Conservation (phyloP, 331 rosid species). For the Phaseolus coccineus region DNA sequence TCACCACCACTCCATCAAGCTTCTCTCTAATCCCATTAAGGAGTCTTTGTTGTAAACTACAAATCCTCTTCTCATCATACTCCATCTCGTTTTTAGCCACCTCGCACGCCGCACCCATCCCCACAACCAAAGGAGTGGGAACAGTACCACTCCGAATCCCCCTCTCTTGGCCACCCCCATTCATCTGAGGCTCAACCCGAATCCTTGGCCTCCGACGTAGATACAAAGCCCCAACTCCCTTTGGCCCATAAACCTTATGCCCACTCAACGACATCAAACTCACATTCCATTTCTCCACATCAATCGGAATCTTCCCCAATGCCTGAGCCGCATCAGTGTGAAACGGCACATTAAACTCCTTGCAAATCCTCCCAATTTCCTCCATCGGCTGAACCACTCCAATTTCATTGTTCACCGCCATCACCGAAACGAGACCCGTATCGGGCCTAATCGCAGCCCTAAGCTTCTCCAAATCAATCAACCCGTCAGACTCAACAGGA, state of each 20-base stretch:
- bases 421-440: slow-evolving; percentile 85
- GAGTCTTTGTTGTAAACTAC: slow-evolving; percentile 63
- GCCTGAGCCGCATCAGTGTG: slow-evolving; percentile 99
- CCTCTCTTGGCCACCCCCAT: slow-evolving; percentile 96
- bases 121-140: slow-evolving; percentile 87
- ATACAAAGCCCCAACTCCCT: slow-evolving; percentile 92
- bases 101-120: slow-evolving; percentile 92
- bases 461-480: slow-evolving; percentile 74
- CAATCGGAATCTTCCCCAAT: slow-evolving; percentile 84
- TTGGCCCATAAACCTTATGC: slow-evolving; percentile 87
- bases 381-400: slow-evolving; percentile 91
- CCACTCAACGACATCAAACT: slow-evolving; percentile 94
- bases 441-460: slow-evolving; percentile 74
- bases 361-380: slow-evolving; percentile 84
- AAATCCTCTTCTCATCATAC: slow-evolving; percentile 77
- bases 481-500: slow-evolving; percentile 76
- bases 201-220: slow-evolving; percentile 86
- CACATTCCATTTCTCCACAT: slow-evolving; percentile 89
- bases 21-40: slow-evolving; percentile 65
- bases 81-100: slow-evolving; percentile 85
- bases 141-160: slow-evolving; percentile 93
- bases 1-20: slow-evolving; percentile 89
- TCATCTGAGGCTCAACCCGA: slow-evolving; percentile 96
- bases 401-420: slow-evolving; percentile 93
- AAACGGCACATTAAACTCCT: slow-evolving; percentile 77